Base-by-base conservation (phyloP, 2,329 filamentous ascomycete genomes). In the Claviceps capensis region DNA sequence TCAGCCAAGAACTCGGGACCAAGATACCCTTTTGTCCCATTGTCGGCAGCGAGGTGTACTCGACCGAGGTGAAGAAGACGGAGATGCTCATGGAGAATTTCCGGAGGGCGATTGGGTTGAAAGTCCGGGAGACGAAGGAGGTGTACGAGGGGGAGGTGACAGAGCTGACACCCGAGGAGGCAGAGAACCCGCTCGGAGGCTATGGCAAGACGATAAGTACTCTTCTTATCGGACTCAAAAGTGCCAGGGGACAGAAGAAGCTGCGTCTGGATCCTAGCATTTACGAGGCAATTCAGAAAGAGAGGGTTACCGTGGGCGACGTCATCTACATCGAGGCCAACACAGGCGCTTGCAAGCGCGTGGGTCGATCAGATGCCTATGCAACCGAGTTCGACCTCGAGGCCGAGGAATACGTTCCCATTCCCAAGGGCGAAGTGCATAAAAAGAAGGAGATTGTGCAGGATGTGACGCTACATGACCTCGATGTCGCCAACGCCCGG, bases 361-460 rank as follows among this genome's bases (percentile, higher is more conserved):
- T 98, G 11, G 93, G 93, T 49, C 81, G 93, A 63, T 95, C 88
- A 46, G 93, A 98, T 67, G 93, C 93, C 30, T 97, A 97, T 68
- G 91, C 90, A 30, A 98, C 93, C 49, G 93, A 98, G 68, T 98
- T 98, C 67, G 93, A 98, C 67, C 81, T 98, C 48, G 93, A 98
- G 73, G 93, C 93, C 2, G 93, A 98, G 71, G 93, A 98, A 71
- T 98, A 98, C 68, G 93, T 98, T 58, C 93, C 93, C 5, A 94
- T 98, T 57, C 93, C 93, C 53, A 98, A 98, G 75, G 93, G 93
- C 53, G 93, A 98, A 64, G 93, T 98, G 51, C 93, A 97, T 76
- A 98, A 98, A 81, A 97, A 96, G 82, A 98, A 98, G 76, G 93
- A 98, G 72, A 95, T 98, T 60, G 93, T 98, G 38, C 93, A 98